Base-by-base conservation (phyloP, 176 grass and related monocot species). In the Miscanthus lutarioriparius region DNA sequence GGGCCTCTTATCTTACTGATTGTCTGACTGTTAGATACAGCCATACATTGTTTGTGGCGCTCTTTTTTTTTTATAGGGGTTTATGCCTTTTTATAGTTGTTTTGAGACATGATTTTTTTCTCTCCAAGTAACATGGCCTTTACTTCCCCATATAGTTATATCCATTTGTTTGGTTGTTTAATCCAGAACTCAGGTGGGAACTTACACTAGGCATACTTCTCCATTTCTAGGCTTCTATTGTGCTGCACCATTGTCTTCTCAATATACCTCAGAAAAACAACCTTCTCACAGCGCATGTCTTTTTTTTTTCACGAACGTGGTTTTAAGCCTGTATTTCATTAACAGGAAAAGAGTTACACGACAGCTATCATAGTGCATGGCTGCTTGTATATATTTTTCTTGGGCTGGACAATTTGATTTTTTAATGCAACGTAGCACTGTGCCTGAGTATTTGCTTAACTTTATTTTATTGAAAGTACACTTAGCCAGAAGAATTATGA, bases 361-460 rank as follows among this genome's bases (percentile, higher is more conserved):
- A 39, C 38, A 8, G 38, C 38, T 39, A 39, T 4, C n/a, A 70
- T 6, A 64, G 54, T 84, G 10, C 26, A 54, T 83, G n/a, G 16
- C 13, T 79, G 23, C 54, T 71, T 64, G 51, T n/a, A 51, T 58
- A 28, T 1, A 38, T 86, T 44, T 76, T 87, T 20, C 13, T 81
- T 75, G 10, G 12, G 10, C 48, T 30, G 14, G 54, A 85, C 4
- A 7, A 85, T 22, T 68, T 43, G 63, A 67, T 56, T 78, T 56
- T 78, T 79, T 3, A 28, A 49, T 48, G 12, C 15, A 75, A 28
- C 37, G 6, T 51, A 51, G 26, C 64, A 30, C 5, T 79, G 27
- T 45, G 59, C 14, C 19, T 66, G 11, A 75, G 41, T 87, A 80
- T 81, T 25, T 5, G 2, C 14, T 65, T 47, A 65, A 87, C 47